Conservation (phyloP, 2,329 filamentous ascomycete species). For the Pyrenophora tritici-repentis region DNA sequence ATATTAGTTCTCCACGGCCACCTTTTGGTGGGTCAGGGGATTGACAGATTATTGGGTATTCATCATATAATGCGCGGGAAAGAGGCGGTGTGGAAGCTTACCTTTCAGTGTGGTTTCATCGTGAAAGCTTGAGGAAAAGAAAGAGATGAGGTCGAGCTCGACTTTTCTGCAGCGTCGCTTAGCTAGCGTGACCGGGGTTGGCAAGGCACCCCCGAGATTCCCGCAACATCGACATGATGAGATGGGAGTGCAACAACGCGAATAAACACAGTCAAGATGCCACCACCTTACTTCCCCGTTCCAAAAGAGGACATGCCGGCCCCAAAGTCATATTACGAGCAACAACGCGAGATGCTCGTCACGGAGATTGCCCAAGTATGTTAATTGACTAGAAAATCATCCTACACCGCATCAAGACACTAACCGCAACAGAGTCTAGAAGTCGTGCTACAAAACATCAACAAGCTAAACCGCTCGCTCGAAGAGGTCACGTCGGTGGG, state of each 20-base stretch:
- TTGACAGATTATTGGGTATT: conserved; percentile 83
- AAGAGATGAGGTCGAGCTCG: conserved; percentile 17
- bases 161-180: conserved; percentile 28
- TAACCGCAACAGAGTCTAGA: conserved; percentile 66
- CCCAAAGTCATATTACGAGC: conserved; percentile 67
- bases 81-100: conserved; percentile 23
- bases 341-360: conserved; percentile 73
- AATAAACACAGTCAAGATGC: conserved; percentile 20
- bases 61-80: conserved; percentile 44
- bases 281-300: conserved; percentile 23
- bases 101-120: conserved; percentile 45
- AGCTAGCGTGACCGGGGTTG: conserved; percentile 12
- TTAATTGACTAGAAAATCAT: conserved; percentile 1
- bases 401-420: not conserved
- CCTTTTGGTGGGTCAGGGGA: conserved; percentile 67
- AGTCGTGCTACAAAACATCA: conserved; percentile 92
- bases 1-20: conserved; percentile 57
- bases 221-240: conserved; percentile 16
- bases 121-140: conserved; percentile 25
- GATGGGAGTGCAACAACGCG: conserved; percentile 2
- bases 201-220: conserved; percentile 2
- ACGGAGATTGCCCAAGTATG: conserved; percentile 72
- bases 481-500: conserved; percentile 93
- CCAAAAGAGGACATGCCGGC: conserved; percentile 24
- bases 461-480: conserved; percentile 88